Percentiles rank a stretch among this genome's conserved stretches.
These are phyloP conservation scores for Solanum aculeatissimum DNA, from an alignment of 305 asterid genomes.

Conservation along the genomic window DNA sequence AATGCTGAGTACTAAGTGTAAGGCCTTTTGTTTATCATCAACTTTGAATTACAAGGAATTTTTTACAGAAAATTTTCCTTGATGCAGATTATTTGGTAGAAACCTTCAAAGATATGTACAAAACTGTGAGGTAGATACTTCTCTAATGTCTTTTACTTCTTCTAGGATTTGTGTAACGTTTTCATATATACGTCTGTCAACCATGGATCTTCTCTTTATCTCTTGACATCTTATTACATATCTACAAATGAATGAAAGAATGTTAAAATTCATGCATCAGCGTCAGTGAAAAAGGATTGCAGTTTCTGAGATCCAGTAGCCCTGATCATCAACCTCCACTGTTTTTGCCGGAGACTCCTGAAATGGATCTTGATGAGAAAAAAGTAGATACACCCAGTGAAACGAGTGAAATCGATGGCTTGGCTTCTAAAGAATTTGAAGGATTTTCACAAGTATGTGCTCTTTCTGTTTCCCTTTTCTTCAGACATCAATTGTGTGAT, in stretches of 20 bases:
- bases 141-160: neutral
- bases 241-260: constrained; percentile 4
- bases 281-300: constrained; percentile 64
- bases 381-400: constrained; percentile 30
- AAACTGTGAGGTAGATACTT: constrained; percentile 55
- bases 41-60: neutral
- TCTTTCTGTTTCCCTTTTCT: neutral
- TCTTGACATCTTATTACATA: neutral
- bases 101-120: constrained; percentile 54
- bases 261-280: constrained; percentile 32
- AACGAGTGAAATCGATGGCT: constrained; percentile 17
- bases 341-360: constrained; percentile 48
- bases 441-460: constrained; percentile 51
- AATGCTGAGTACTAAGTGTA: neutral
- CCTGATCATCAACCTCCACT: constrained; percentile 95
- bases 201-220: neutral
- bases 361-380: constrained; percentile 39
- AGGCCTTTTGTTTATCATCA: neutral
- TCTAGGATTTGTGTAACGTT: neutral
- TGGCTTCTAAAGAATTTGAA: constrained; percentile 27
- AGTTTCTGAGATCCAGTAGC: constrained; percentile 68
- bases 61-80: constrained; percentile 1
- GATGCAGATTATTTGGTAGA: constrained; percentile 75
- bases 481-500: neutral
- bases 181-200: neutral